Base-by-base conservation (phyloP, 495 filamentous ascomycete genomes). In the Tuber indicum region DNA sequence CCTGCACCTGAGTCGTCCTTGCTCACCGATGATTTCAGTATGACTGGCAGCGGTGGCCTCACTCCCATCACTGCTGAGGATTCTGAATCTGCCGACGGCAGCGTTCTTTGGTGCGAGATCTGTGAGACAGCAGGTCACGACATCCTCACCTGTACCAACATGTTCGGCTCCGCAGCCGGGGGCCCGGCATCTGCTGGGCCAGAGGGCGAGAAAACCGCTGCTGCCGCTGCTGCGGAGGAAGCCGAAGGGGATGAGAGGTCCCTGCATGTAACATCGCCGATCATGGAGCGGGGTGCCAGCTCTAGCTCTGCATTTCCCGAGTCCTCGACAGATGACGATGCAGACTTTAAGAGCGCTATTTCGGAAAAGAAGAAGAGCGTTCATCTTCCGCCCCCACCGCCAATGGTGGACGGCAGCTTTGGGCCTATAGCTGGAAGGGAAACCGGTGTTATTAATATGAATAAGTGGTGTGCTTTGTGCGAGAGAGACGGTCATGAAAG, bases 401-500 rank as follows among this genome's bases (percentile, higher is more conserved):
- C 79, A 43, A 82, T 77, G 9, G 74, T 81, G 16, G 75, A 79
- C 43, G 72, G 80, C 47, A 77, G 74, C 62, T 87, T 89, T n/a
- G 91, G 90, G 6, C 91, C 93, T 26, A 88, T 92, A 17, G 91
- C 92, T 7, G 94, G 93, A 52, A 97, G 96, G 86, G 90, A 91
- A 74, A 93, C 89, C 72, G 91, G 90, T 1, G 86, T 92, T 47
- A 88, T 96, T 76, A 93, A 99, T 81, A 89, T 90, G 78, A 87
- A 89, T 75, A 97, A 96, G 85, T 99, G 96, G 96, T 99, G 96
- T 86, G 96, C 96, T 74, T 87, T 98, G 70, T 99, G 96, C 84
- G 96, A 99, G 87, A 89, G 92, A 74, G 96, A 98, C 82, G 96
- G 96, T 45, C 96, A 99, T 82, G 92, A 96, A 84, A 97, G 94